Conservation (phyloP, 2,329 filamentous ascomycete genomes). For the Colletotrichum incanum region DNA sequence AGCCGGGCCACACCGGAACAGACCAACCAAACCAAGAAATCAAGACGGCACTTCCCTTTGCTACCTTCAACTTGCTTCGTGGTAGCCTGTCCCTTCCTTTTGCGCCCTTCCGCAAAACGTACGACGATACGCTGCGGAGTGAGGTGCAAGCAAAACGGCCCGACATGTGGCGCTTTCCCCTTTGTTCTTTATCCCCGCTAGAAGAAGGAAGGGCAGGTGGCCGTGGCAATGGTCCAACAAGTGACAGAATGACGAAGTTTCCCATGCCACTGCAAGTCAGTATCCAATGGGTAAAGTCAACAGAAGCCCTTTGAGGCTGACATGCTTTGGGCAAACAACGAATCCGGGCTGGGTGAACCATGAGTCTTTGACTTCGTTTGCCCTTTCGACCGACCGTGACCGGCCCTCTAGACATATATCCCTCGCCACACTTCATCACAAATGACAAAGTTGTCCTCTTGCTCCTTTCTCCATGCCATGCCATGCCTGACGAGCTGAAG, state of each 20-base stretch:
- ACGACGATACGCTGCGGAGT: neutral
- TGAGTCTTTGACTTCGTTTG: neutral
- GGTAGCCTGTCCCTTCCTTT: neutral
- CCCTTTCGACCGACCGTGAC: neutral
- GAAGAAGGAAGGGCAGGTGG: neutral
- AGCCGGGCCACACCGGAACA: neutral
- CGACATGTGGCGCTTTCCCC: neutral
- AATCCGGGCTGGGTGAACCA: neutral
- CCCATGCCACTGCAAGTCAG: neutral
- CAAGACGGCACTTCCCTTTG: neutral
- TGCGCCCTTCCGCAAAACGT: neutral
- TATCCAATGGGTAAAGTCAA: neutral
- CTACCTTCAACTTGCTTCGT: neutral
- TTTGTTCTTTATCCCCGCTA: neutral
- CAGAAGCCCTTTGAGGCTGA: neutral
- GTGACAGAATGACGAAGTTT: neutral
- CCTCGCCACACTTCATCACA: neutral
- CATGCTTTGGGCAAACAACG: constrained; percentile 3
- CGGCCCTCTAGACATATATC: neutral
- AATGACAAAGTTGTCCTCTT: neutral
- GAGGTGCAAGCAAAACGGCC: constrained; percentile 1
- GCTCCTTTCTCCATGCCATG: too few relatives aligned
- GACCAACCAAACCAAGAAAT: constrained; percentile 3
- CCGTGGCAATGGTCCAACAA: neutral
- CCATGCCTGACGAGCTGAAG: neutral